phyloP scores from a whole-genome alignment of 2,329 filamentous ascomycete genomes.

The Aspergillus sp. region DNA sequence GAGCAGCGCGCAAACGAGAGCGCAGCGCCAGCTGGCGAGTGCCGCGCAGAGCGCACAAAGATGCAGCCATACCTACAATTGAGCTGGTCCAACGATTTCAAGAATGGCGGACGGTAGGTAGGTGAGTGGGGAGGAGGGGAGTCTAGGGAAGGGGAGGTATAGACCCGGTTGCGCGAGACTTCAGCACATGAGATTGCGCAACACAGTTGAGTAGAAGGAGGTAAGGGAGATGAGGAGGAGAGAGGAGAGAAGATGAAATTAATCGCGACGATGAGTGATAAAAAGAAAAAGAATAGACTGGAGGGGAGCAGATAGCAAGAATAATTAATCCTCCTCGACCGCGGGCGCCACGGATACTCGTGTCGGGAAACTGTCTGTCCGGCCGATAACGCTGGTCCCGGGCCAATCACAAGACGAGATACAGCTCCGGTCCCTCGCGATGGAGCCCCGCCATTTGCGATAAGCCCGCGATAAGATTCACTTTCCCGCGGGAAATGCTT shows the following conservation, averaged over 20 bases:
- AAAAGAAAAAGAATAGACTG: constrained; percentile 7
- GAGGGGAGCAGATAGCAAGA: constrained; percentile 7
- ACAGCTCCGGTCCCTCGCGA: constrained; percentile 5
- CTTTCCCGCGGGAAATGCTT: constrained; percentile 22
- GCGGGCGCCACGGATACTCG: constrained; percentile 15
- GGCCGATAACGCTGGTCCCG: constrained; percentile 14
- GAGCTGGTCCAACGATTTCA: constrained; percentile 2
- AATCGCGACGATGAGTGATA: neutral
- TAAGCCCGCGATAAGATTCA: constrained; percentile 9
- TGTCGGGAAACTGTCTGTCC: constrained; percentile 21
- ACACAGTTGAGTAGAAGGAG: neutral
- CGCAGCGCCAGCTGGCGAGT: constrained; percentile 40
- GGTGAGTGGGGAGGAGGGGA: neutral
- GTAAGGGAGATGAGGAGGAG: constrained; percentile 1
- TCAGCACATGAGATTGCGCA: constrained; percentile 5
- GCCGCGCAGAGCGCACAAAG: constrained; percentile 38
- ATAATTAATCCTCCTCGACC: constrained; percentile 16
- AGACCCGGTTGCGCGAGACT: neutral
- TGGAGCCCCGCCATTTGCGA: constrained; percentile 3
- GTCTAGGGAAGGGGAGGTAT: neutral
- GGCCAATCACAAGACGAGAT: constrained; percentile 7
- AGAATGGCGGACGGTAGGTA: too few species aligned
- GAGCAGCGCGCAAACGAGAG: constrained; percentile 25
- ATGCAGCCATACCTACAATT: constrained; percentile 34
- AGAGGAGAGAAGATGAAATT: constrained; percentile 2